Base-by-base conservation (phyloP, 2,329 filamentous ascomycete species). In the Tympanopsis confertula region DNA sequence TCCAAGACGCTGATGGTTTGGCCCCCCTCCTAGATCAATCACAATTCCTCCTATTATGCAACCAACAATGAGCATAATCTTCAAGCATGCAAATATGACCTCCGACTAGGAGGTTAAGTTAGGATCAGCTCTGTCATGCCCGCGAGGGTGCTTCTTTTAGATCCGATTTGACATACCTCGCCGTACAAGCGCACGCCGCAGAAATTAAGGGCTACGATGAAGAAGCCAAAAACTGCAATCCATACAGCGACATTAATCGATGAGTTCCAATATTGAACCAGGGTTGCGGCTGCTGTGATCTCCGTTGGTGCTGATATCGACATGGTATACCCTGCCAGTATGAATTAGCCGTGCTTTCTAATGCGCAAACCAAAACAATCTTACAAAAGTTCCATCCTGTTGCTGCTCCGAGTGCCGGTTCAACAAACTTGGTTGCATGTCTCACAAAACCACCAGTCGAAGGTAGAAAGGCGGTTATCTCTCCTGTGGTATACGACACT, bases 401-500 rank as follows among this genome's bases (percentile, higher is more conserved):
- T 40, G 82, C 73, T 55, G 91, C 91, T 39, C 85, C 85, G 19
- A 91, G 71, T 42, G 83, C 82, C 38, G 83, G 83, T 48, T 91
- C 83, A 50, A 78, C 82, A 62, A 86, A 91, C 35, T 85, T 72
- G 42, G 77, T 71, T 18, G 85, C 83, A 52, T 88, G 91, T 50
- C 82, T 82, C 42, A 82, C 83, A 58, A 91, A 93, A 47, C 85
- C 85, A 53, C 80, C 76, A 39, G 76, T 73, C 49, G 87, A 68
- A 37, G 85, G 85, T 20, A 91, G 58, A 82, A 82, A 91, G 38
- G 84, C 74, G 5, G 84, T 82, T 82, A 91, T 91, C 58, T 89
- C 84, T 44, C 84, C 85, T 3, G 57, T 50, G 5, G 51, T 50
- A 10, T 55, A 47, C 0, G 55, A 48, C 0, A 64, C 55, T 22